Evolutionary conservation across 371 early-diverging fungal genomes (phyloP).

Genomic region (Zychaea mexicana): DNA sequence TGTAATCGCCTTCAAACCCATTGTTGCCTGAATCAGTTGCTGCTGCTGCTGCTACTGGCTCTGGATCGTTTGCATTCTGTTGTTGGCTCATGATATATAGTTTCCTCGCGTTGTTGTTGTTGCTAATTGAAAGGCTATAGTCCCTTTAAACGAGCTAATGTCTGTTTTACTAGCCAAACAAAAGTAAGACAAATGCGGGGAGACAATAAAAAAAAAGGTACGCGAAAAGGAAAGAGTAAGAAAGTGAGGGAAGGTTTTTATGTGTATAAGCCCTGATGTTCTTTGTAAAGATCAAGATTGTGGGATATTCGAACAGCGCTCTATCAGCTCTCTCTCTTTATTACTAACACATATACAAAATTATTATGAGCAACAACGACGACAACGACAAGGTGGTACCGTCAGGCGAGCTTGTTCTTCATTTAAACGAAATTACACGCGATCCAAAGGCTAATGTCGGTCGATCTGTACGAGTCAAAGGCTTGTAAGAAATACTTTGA

Average conservation of each 20-base stretch:
- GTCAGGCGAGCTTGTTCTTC: constrained; percentile 5
- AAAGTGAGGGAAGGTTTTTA: not conserved
- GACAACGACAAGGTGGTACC: not conserved
- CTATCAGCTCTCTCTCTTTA: not conserved
- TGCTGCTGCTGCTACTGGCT: not conserved
- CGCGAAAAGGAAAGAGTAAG: not conserved
- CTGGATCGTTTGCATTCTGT: not conserved
- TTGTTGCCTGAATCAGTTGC: not conserved
- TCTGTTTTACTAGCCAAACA: too few relatives aligned
- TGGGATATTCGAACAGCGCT: not conserved
- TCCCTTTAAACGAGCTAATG: too few relatives aligned
- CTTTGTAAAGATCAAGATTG: not conserved
- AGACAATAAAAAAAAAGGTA: too few relatives aligned
- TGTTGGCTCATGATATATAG: too few relatives aligned
- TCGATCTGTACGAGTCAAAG: constrained; percentile 9
- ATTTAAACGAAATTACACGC: constrained; percentile 6
- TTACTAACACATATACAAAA: too few relatives aligned
- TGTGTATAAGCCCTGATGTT: too few relatives aligned
- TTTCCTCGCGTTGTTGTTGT: not conserved
- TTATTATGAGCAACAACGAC: not conserved
- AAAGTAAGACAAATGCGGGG: not conserved
- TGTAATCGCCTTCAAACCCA: constrained; percentile 23
- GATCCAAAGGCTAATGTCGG: constrained; percentile 4
- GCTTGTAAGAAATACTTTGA: constrained; percentile 10
- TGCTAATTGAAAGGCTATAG: not conserved